Conservation (phyloP, 2,329 filamentous ascomycete genomes). For the Colletotrichum eremochloae region DNA sequence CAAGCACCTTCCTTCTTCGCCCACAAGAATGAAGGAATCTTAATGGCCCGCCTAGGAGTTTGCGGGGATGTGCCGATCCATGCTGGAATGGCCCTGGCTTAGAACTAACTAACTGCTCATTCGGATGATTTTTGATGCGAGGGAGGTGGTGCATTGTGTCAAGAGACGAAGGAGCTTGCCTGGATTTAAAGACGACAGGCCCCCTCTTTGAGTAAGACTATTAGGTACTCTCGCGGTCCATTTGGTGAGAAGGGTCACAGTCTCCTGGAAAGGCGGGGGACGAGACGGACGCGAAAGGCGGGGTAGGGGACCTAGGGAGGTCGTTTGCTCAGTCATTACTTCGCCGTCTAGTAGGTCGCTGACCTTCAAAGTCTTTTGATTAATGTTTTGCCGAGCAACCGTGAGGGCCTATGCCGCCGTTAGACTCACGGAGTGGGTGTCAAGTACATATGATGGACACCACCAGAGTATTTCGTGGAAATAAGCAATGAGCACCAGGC, state of each 20-base stretch:
- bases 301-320: neutral
- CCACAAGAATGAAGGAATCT: neutral
- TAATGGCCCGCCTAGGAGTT: slow-evolving; percentile 4
- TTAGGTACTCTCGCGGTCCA: neutral
- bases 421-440: too few relatives aligned
- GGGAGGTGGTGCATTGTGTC: neutral
- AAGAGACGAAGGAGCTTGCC: neutral
- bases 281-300: neutral
- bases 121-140: slow-evolving; percentile 36
- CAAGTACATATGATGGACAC: neutral
- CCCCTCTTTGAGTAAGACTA: neutral
- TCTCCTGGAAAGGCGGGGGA: neutral
- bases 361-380: too few relatives aligned
- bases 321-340: neutral
- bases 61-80: slow-evolving; percentile 31
- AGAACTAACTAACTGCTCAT: neutral
- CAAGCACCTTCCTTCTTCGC: slow-evolving; percentile 23
- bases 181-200: neutral
- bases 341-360: neutral
- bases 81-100: neutral
- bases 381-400: neutral
- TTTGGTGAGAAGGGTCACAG: neutral
- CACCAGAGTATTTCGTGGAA: too few relatives aligned
- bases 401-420: neutral
- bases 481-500: neutral